Evolutionary conservation across 1,139 yeast genomes (phyloP).

Genomic region (Debaryomycetaceae sp.): DNA sequence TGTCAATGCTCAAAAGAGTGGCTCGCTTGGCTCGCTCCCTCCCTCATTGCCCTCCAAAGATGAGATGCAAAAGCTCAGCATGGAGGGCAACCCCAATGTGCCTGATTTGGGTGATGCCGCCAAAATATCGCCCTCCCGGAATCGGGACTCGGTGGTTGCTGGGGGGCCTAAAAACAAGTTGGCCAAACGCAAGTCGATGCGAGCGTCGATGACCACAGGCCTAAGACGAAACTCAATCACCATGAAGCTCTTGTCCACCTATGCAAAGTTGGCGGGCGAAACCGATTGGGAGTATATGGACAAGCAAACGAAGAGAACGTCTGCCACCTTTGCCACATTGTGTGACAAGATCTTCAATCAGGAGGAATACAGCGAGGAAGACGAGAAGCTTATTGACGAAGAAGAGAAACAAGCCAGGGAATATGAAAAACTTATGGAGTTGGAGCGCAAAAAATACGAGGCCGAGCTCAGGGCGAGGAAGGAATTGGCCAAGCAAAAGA

Average conservation of each 20-base stretch:
- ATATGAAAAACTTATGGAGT: slow-evolving; percentile 47
- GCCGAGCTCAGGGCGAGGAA: slow-evolving; percentile 43
- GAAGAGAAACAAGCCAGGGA: slow-evolving; percentile 48
- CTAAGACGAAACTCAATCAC: slow-evolving; percentile 68
- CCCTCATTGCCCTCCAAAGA: slow-evolving; percentile 44
- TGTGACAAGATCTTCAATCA: slow-evolving; percentile 72
- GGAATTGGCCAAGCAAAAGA: slow-evolving; percentile 43
- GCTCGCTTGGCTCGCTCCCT: slow-evolving; percentile 27
- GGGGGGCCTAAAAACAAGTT: slow-evolving; percentile 30
- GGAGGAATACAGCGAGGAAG: slow-evolving; percentile 53
- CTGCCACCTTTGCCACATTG: slow-evolving; percentile 71
- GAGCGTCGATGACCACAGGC: slow-evolving; percentile 41
- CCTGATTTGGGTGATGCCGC: slow-evolving; percentile 29
- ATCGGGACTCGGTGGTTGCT: slow-evolving; percentile 30
- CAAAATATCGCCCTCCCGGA: slow-evolving; percentile 20
- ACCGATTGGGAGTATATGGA: slow-evolving; percentile 69
- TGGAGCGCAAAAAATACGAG: slow-evolving; percentile 47
- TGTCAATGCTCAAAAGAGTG: slow-evolving; percentile 34
- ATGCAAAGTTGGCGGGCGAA: slow-evolving; percentile 66
- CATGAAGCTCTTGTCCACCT: slow-evolving; percentile 61
- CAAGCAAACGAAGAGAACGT: slow-evolving; percentile 69
- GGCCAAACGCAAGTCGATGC: slow-evolving; percentile 35
- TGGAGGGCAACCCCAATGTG: slow-evolving; percentile 1
- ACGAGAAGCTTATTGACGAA: slow-evolving; percentile 45
- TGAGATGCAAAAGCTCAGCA: slow-evolving; percentile 12